phyloP scores from a whole-genome alignment of 2,329 filamentous ascomycete species.

The Hirsutella thompsonii region DNA sequence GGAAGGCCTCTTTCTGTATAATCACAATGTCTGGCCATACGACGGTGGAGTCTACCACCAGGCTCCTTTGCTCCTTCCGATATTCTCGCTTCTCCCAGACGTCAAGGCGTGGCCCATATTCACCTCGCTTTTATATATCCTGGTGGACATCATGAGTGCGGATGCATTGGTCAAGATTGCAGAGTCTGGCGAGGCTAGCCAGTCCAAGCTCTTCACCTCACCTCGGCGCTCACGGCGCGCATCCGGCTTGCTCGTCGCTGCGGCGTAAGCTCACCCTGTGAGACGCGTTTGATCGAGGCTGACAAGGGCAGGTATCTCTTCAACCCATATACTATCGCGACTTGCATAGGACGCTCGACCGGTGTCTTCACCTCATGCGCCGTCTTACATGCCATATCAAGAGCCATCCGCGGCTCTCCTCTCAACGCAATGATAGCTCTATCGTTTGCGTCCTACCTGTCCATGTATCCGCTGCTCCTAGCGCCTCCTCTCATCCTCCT shows the following conservation, averaged over 20 bases:
- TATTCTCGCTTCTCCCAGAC: constrained; percentile 80
- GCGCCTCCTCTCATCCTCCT: constrained; percentile 72
- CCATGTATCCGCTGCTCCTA: constrained; percentile 80
- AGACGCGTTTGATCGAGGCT: constrained; percentile 3
- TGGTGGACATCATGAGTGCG: constrained; percentile 72
- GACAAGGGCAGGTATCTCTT: constrained; percentile 61
- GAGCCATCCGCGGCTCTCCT: constrained; percentile 61
- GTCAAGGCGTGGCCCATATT: constrained; percentile 53
- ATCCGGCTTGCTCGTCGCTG: constrained; percentile 63
- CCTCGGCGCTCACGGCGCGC: constrained; percentile 63
- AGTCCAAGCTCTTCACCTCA: constrained; percentile 67
- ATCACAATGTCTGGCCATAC: constrained; percentile 91
- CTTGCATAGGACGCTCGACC: constrained; percentile 81
- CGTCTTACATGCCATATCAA: constrained; percentile 71
- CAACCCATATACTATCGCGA: constrained; percentile 86
- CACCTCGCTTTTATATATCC: constrained; percentile 68
- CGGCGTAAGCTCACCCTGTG: constrained; percentile 43
- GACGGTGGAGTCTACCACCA: constrained; percentile 78
- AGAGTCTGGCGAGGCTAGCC: constrained; percentile 63
- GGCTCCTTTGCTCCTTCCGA: constrained; percentile 77
- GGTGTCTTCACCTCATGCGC: constrained; percentile 81
- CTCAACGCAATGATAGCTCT: constrained; percentile 73
- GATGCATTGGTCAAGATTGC: constrained; percentile 68
- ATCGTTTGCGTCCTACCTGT: constrained; percentile 79
- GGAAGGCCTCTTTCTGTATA: constrained; percentile 92